Base-by-base conservation (phyloP, 2,329 filamentous ascomycete genomes). In the Phoma herbarum region DNA sequence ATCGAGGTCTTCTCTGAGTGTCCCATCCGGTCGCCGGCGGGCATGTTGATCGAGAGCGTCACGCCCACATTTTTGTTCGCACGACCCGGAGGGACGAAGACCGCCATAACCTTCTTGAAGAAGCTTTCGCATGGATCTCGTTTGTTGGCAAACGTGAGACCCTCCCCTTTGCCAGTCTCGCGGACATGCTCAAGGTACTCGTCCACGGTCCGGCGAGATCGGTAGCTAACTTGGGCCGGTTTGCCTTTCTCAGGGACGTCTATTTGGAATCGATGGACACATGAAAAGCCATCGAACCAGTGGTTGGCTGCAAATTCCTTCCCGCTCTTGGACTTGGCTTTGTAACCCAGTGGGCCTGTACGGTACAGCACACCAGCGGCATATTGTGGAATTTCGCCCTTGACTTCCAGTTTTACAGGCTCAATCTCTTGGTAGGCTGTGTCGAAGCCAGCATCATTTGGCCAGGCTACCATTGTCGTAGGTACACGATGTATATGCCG, bases 261-360 rank as follows among this genome's bases (percentile, higher is more conserved):
- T 29, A 94, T 89, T 57, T 91, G 83, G 71, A 94, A 94, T 26
- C 85, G 86, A 77, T 94, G 90, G 1, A 86, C 82, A 54, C 90
- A 85, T 3, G 86, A 84, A 58, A 92, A 87, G 6, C 90, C 90
- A 71, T 95, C 92, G 65, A 95, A 95, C 91, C 91, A 95, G 74
- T 95, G 91, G 1, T 83, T 85, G 12, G 88, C 81, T 29, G 82
- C 80, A 68, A 88, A 88, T 0, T 82, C 85, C 14, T 77, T 78
- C n/a, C 87, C 86, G 3, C 81, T 81, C 2, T 84, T 76, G 0
- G 86, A 87, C n/a, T 87, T 81, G 3, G 92, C 77, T 35, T 84
- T 83, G 72, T 84, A 86, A 26, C 85, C 82, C 1, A 90, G 90
- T 0, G 90, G 90, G 0, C 92, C 91, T 26, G 58, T 60, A 23